A percentile compares a stretch with the other conserved stretches of the same genome.
Evolutionary conservation across 2,329 filamentous ascomycete species (phyloP).

Genomic region (Tolypocladium pustulatum): DNA sequence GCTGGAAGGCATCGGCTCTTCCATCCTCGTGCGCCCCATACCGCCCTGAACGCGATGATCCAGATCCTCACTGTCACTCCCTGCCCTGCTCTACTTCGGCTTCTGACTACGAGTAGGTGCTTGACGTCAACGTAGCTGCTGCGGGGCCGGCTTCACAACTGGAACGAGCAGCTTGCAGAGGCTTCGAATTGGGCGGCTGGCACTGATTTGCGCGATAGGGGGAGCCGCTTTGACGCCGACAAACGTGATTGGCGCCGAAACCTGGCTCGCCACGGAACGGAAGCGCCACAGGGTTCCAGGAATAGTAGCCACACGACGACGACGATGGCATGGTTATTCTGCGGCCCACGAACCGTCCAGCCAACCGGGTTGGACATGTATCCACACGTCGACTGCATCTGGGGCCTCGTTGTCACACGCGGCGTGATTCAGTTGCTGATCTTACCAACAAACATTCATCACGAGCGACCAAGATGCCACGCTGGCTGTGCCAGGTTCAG

Average conservation of each 20-base stretch:
- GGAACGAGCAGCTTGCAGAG: background rate
- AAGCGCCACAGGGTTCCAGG: background rate
- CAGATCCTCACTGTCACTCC: slow-evolving; percentile 53
- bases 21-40: slow-evolving; percentile 73
- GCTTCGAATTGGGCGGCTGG: background rate
- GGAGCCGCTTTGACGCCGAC: background rate
- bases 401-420: background rate
- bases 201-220: background rate
- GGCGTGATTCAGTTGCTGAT: background rate
- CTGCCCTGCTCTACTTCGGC: slow-evolving; percentile 64
- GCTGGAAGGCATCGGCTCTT: slow-evolving; percentile 23
- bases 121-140: slow-evolving; percentile 58
- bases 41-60: slow-evolving; percentile 58
- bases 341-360: background rate
- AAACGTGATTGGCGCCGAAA: background rate
- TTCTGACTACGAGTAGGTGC: slow-evolving; percentile 72
- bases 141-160: background rate
- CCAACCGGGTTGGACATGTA: background rate
- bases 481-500: background rate
- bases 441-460: background rate
- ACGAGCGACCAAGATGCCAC: background rate
- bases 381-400: background rate
- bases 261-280: background rate
- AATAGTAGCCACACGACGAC: background rate
- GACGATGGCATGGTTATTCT: background rate